Evolutionary conservation across 163 green algal genomes (phyloP).

Genomic region (Scenedesmus sp.): DNA sequence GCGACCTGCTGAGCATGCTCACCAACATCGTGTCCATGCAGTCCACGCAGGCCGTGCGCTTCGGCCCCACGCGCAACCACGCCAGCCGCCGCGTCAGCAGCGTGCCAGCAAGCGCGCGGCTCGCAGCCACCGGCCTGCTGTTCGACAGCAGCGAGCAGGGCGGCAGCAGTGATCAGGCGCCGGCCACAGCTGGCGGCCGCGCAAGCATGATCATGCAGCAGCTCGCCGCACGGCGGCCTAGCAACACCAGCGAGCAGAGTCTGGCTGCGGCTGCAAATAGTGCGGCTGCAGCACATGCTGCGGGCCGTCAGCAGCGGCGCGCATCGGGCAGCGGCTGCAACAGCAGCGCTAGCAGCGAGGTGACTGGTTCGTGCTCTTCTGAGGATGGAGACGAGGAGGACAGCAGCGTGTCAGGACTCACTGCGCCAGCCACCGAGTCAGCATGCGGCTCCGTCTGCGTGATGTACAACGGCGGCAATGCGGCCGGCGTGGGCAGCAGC

Average conservation of each 20-base stretch:
- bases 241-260: conserved; percentile 12
- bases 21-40: neutral
- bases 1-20: conserved; percentile 19
- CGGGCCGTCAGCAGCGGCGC: neutral
- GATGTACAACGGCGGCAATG: neutral
- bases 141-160: neutral
- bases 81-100: neutral
- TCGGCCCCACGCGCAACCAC: neutral
- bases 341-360: conserved; percentile 19
- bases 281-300: neutral
- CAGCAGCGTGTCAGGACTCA: neutral
- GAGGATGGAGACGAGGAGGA: conserved; percentile 12
- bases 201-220: conserved; percentile 35
- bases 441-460: neutral
- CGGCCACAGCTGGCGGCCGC: neutral
- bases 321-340: neutral
- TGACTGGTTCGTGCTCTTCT: neutral
- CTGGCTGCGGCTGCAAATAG: neutral
- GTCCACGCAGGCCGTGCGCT: neutral
- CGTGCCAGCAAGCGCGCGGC: neutral
- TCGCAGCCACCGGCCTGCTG: neutral
- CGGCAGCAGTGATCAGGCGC: neutral
- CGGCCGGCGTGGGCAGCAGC: neutral
- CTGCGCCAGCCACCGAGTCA: neutral
- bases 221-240: neutral